A percentile compares a stretch with the other conserved stretches of the same genome.
Conservation (phyloP, 768 basidiomycete species). For the Collybia sordida region DNA sequence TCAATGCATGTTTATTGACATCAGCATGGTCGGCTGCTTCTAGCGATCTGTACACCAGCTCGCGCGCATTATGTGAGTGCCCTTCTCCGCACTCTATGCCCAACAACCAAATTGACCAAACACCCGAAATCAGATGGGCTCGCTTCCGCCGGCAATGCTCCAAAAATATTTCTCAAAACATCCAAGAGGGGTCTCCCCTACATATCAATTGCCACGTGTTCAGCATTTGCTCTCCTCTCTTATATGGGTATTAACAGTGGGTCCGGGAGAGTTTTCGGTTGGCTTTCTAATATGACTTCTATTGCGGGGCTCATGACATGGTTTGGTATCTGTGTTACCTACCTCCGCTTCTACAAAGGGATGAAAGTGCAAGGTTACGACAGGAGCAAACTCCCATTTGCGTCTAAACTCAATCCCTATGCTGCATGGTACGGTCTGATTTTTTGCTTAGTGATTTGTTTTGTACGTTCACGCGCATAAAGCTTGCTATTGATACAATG, state of each 20-base stretch:
- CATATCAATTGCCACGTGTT: conserved; percentile 65
- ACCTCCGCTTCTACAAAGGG: conserved; percentile 84
- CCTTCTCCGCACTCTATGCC: not conserved
- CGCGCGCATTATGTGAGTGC: conserved; percentile 76
- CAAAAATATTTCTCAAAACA: conserved; percentile 71
- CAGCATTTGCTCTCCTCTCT: conserved; percentile 67
- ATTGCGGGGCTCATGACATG: conserved; percentile 74
- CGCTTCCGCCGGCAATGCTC: conserved; percentile 78
- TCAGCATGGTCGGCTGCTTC: conserved; percentile 93
- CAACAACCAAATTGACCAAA: not conserved
- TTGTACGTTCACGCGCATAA: conserved; percentile 44
- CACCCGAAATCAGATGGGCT: conserved; percentile 60
- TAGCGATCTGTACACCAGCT: conserved; percentile 87
- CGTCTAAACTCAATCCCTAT: conserved; percentile 65
- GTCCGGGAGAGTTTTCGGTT: conserved; percentile 73
- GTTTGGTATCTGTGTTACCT: conserved; percentile 76
- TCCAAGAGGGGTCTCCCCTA: conserved; percentile 76
- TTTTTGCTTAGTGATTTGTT: conserved; percentile 49
- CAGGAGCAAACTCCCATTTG: conserved; percentile 69
- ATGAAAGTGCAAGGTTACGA: conserved; percentile 78
- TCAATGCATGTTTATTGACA: conserved; percentile 81
- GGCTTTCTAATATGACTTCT: conserved; percentile 80
- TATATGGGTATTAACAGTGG: conserved; percentile 76
- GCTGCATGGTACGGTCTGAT: conserved; percentile 61
- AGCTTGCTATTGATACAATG: not conserved